phyloP scores from a whole-genome alignment of 192 early-diverging fungal species.

The Rhizophagus sp. region DNA sequence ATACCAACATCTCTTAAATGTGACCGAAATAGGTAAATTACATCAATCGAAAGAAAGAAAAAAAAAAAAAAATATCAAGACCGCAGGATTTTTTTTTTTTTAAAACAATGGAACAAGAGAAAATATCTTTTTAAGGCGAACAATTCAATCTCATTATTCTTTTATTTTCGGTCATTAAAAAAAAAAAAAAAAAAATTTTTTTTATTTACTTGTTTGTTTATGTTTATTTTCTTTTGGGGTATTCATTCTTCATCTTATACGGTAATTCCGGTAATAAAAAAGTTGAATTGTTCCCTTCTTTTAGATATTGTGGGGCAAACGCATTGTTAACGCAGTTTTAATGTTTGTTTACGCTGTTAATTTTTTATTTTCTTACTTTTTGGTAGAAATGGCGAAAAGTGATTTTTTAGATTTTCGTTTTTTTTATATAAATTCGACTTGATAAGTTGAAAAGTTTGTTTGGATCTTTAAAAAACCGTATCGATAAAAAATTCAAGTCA shows the following conservation, averaged over 20 bases:
- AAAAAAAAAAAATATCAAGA: neutral
- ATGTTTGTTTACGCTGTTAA: neutral
- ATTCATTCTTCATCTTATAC: neutral
- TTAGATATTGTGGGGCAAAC: neutral
- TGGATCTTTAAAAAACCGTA: no score
- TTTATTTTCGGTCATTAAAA: neutral
- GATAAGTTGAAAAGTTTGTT: no score
- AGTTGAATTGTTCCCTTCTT: neutral
- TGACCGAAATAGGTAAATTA: neutral
- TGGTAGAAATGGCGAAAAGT: no score
- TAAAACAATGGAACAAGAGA: neutral
- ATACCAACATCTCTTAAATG: neutral
- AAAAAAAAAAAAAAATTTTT: neutral
- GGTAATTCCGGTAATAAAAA: neutral
- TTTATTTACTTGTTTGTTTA: neutral
- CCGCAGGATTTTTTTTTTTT: no score
- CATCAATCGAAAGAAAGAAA: neutral
- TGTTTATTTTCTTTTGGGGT: neutral
- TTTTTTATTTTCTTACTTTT: neutral
- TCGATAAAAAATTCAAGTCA: no score
- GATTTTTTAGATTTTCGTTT: neutral
- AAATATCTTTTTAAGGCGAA: neutral
- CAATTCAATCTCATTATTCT: neutral
- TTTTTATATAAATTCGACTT: neutral
- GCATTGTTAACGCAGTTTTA: neutral